phyloP scores from a whole-genome alignment of 805 yeast genomes.

The Starmerella geochares region DNA sequence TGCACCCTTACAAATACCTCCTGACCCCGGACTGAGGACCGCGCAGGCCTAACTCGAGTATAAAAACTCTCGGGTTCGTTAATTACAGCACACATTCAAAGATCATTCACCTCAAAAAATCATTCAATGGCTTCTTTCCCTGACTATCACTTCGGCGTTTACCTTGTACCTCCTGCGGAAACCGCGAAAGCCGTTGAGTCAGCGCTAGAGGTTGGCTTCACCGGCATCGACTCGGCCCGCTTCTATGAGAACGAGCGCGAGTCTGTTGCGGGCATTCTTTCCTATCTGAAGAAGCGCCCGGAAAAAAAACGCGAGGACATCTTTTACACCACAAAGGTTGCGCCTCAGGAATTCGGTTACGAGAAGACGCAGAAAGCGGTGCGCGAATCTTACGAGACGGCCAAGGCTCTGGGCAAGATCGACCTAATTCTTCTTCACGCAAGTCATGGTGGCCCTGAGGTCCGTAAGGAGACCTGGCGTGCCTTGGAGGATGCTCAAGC shows the following conservation, averaged over 20 bases:
- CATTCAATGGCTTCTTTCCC: constrained; percentile 17
- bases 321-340: constrained; percentile 55
- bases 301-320: constrained; percentile 43
- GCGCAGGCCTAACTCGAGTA: neutral
- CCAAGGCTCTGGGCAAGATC: constrained; percentile 48
- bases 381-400: constrained; percentile 42
- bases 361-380: constrained; percentile 49
- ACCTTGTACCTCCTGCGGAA: constrained; percentile 20
- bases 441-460: constrained; percentile 28
- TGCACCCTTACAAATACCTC: neutral
- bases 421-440: constrained; percentile 61
- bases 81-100: neutral
- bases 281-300: constrained; percentile 21
- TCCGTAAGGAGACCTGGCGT: constrained; percentile 42
- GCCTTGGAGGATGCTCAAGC: constrained; percentile 50
- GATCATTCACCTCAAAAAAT: neutral
- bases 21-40: neutral
- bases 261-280: constrained; percentile 31
- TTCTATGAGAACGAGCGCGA: constrained; percentile 53
- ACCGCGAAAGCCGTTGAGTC: constrained; percentile 37
- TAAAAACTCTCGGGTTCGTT: neutral
- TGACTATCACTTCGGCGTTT: constrained; percentile 25
- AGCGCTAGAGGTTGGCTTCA: constrained; percentile 53
- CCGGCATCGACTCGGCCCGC: constrained; percentile 64
- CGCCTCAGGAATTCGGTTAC: constrained; percentile 53